phyloP scores from a whole-genome alignment of 192 early-diverging fungal species.

The Linnemannia exigua region DNA sequence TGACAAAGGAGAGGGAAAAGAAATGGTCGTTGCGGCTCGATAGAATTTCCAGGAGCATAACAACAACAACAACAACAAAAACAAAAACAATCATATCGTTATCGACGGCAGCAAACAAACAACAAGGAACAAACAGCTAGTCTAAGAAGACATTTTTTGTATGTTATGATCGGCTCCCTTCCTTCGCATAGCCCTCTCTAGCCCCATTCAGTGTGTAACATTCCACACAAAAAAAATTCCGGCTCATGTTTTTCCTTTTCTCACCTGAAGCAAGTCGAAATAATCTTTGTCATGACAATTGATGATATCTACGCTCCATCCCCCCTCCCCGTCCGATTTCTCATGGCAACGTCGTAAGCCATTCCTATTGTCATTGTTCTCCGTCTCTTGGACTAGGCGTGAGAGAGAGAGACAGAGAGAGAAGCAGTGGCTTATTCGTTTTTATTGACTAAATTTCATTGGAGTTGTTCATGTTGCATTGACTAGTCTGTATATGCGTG shows the following conservation, averaged over 20 bases:
- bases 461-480: neutral
- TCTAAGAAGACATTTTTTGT: too few relatives aligned
- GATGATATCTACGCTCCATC: neutral
- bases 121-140: neutral
- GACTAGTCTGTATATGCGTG: neutral
- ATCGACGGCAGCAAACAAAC: neutral
- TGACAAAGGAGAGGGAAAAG: neutral
- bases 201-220: neutral
- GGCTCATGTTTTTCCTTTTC: neutral
- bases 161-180: neutral
- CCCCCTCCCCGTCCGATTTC: neutral
- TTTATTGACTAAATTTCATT: too few relatives aligned
- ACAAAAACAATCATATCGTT: neutral
- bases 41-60: neutral
- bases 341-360: neutral
- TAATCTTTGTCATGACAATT: conserved; percentile 2
- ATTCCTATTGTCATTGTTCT: too few relatives aligned
- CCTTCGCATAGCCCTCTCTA: neutral
- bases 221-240: neutral
- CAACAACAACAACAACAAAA: neutral
- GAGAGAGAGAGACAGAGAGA: too few relatives aligned
- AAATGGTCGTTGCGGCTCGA: neutral
- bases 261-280: neutral
- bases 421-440: too few relatives aligned
- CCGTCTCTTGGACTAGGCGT: too few relatives aligned